phyloP scores from a whole-genome alignment of 2,329 filamentous ascomycete genomes.

The Xylaria sp. region DNA sequence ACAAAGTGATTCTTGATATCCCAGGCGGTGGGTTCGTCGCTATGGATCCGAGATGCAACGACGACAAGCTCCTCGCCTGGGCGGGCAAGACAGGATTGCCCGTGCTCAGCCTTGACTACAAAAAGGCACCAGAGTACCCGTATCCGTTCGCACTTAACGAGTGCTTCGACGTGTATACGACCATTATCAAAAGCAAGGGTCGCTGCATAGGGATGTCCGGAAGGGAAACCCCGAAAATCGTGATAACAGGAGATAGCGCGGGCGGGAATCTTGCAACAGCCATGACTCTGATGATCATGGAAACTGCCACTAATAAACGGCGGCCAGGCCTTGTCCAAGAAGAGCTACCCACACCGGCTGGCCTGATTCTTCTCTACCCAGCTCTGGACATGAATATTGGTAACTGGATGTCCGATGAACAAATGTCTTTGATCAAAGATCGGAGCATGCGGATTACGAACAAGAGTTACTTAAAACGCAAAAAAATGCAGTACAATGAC shows the following conservation, averaged over 20 bases:
- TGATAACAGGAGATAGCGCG: constrained; percentile 82
- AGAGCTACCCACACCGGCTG: constrained; percentile 78
- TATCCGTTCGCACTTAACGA: constrained; percentile 89
- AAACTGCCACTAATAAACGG: constrained; percentile 70
- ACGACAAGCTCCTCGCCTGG: constrained; percentile 94
- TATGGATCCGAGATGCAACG: constrained; percentile 93
- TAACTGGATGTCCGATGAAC: constrained; percentile 99
- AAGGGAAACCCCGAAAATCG: constrained; percentile 69
- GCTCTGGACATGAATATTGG: constrained; percentile 96
- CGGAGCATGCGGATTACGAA: constrained; percentile 82
- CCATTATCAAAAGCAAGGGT: constrained; percentile 76
- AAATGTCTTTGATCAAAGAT: constrained; percentile 93
- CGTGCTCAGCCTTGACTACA: constrained; percentile 90
- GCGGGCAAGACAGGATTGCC: constrained; percentile 89
- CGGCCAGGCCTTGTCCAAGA: constrained; percentile 65
- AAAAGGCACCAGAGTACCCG: constrained; percentile 84
- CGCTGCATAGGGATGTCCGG: constrained; percentile 80
- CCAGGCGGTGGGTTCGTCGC: constrained; percentile 96
- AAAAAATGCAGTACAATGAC: constrained; percentile 88
- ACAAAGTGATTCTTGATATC: constrained; percentile 84
- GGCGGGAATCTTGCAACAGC: constrained; percentile 84
- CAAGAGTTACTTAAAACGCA: constrained; percentile 78
- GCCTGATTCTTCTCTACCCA: constrained; percentile 87
- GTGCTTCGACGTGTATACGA: constrained; percentile 86
- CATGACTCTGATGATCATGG: constrained; percentile 87